Base-by-base conservation (phyloP, 1,284 basidiomycete genomes). In the Sporisorium sorghi region DNA sequence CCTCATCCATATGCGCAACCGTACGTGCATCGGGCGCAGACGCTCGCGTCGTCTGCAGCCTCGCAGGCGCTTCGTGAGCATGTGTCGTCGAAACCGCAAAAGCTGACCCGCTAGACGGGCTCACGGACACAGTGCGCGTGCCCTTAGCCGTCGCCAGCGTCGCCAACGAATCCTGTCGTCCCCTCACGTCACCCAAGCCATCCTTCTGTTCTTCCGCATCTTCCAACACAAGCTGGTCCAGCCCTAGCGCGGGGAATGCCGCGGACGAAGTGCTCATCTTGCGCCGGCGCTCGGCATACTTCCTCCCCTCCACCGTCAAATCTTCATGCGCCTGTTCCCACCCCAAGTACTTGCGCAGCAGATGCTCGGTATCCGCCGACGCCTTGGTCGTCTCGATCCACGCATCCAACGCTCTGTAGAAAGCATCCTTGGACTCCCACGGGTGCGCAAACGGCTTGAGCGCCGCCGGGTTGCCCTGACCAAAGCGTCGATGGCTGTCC, bases 231-330 rank as follows among this genome's bases (percentile, higher is more conserved):
- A 58, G 21, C 24, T 40, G 24, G 17, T 68, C 65, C 30, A 73
- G 14, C 21, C 57, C 61, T 2, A 58, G 51, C 12, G 50, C 48
- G 12, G 65, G 58, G 5, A 64, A 23, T 0, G 49, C 40, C 30
- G 44, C 58, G 10, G 68, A 59, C 42, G 56, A 51, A 1, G 39
- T 50, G 56, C 61, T 70, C 64, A 78, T 68, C 62, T 76, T 78
- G 2, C 70, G 28, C 28, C 61, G 53, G 30, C 76, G 35, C 52
- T 78, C 76, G 5, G 69, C 73, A 35, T 67, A 46, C 58, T 78
- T 78, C 9, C 76, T 57, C 3, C 73, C 76, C 35, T 78, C 65
- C 15, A 76, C 73, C 9, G 64, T 76, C n/a, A 78, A 43, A 51
- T 76, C 76, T 24, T 73, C 73, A 47, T 60, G 60, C 14, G 59